Evolutionary conservation across 805 yeast species (phyloP).

Genomic region (Candida glaebosa): DNA sequence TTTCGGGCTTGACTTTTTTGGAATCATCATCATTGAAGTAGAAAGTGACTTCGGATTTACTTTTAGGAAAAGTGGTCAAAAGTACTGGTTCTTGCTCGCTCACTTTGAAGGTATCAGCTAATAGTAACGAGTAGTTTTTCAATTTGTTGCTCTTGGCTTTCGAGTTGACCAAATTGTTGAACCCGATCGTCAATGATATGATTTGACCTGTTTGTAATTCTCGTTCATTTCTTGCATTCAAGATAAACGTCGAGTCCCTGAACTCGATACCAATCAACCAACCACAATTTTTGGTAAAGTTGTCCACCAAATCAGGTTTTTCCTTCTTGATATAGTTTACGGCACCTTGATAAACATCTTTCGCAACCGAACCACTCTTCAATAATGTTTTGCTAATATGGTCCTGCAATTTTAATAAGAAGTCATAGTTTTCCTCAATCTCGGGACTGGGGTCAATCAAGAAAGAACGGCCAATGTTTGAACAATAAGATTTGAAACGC

Average conservation of each 20-base stretch:
- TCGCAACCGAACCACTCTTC: conserved; percentile 67
- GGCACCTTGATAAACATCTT: conserved; percentile 62
- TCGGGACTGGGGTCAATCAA: conserved; percentile 83
- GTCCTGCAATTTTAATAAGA: conserved; percentile 65
- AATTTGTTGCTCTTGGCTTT: conserved; percentile 44
- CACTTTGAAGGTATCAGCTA: conserved; percentile 79
- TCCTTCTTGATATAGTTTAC: conserved; percentile 50
- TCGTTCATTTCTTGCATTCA: conserved; percentile 72
- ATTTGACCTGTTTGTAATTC: conserved; percentile 68
- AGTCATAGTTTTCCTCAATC: conserved; percentile 76
- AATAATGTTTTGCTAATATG: conserved; percentile 52
- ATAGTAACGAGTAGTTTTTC: conserved; percentile 63
- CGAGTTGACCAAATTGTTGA: conserved; percentile 55
- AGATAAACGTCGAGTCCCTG: conserved; percentile 71
- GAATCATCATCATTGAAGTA: conserved; percentile 67
- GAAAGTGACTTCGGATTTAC: conserved; percentile 73
- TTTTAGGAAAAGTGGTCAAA: conserved; percentile 72
- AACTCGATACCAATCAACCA: conserved; percentile 88
- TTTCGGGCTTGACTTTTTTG: conserved; percentile 30
- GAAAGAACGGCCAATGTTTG: conserved; percentile 83
- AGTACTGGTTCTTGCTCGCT: conserved; percentile 57
- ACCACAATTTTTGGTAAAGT: conserved; percentile 78
- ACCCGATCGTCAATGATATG: conserved; percentile 74
- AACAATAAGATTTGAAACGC: conserved; percentile 84
- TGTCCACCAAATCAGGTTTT: conserved; percentile 60